These are phyloP conservation scores for Ustilago curta DNA, from an alignment of 1,284 basidiomycete species.

Conservation along the genomic window DNA sequence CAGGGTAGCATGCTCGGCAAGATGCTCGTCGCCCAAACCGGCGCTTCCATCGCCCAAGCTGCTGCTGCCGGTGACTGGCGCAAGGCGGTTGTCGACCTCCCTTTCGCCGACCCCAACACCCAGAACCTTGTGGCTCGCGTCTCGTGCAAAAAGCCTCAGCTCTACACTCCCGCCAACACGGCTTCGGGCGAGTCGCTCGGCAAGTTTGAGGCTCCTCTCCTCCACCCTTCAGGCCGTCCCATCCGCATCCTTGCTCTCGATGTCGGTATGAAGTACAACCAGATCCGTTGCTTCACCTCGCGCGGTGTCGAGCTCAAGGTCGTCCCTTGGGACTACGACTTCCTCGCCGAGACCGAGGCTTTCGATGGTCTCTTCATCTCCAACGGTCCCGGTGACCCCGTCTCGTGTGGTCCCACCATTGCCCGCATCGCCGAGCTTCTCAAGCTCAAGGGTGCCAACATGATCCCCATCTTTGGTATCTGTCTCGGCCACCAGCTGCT, in stretches of 20 bases:
- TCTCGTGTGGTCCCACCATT: conserved; percentile 78
- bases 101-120: conserved; percentile 89
- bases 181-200: conserved; percentile 70
- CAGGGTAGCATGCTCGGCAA: conserved; percentile 85
- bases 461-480: conserved; percentile 95
- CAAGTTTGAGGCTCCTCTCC: conserved; percentile 70
- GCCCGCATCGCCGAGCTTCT: conserved; percentile 80
- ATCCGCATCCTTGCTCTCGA: conserved; percentile 91
- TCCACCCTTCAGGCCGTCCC: conserved; percentile 82
- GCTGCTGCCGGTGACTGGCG: conserved; percentile 75
- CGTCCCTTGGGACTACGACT: conserved; percentile 97
- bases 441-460: conserved; percentile 72
- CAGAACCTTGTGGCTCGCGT: conserved; percentile 92
- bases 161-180: conserved; percentile 74
- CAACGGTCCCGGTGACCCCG: conserved; percentile 97
- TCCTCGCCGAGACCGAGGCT: conserved; percentile 78
- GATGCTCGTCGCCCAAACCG: conserved; percentile 67
- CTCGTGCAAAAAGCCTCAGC: conserved; percentile 78
- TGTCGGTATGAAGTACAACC: conserved; percentile 99
- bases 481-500: conserved; percentile 98
- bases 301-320: conserved; percentile 97
- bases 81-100: conserved; percentile 82
- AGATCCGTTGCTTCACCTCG: conserved; percentile 93
- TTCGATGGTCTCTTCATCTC: conserved; percentile 97
- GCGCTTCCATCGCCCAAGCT: conserved; percentile 52